These are phyloP conservation scores for Mollisiaceae sp. DNA, from an alignment of 2,329 filamentous ascomycete species.

Conservation along the genomic window DNA sequence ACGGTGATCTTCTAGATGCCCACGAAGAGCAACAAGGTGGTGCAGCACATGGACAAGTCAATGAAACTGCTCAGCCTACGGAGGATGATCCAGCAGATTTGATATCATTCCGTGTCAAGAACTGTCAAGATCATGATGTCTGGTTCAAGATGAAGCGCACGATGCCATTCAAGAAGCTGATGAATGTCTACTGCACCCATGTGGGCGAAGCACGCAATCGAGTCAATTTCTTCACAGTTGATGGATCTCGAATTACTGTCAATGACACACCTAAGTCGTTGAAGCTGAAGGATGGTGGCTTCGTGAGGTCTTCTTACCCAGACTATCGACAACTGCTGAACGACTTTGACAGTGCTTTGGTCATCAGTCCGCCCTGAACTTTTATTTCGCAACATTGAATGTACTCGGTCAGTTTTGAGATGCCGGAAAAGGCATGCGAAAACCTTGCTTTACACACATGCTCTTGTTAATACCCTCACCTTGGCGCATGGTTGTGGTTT, in stretches of 20 bases:
- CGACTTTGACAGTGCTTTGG: neutral
- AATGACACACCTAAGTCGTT: neutral
- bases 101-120: neutral
- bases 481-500: neutral
- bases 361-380: neutral
- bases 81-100: neutral
- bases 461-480: neutral
- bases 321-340: neutral
- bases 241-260: neutral
- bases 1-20: slow-evolving; percentile 18
- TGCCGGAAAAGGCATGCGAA: neutral
- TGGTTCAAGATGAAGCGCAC: neutral
- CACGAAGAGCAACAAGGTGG: slow-evolving; percentile 20
- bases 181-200: neutral
- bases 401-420: neutral
- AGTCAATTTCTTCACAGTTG: neutral
- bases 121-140: neutral
- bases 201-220: neutral
- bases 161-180: neutral
- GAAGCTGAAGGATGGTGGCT: neutral
- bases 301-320: neutral
- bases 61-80: neutral
- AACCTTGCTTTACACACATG: neutral
- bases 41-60: neutral
- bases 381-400: neutral